phyloP scores from a whole-genome alignment of 2,329 filamentous ascomycete species.

The Leptographium lundbergii region DNA sequence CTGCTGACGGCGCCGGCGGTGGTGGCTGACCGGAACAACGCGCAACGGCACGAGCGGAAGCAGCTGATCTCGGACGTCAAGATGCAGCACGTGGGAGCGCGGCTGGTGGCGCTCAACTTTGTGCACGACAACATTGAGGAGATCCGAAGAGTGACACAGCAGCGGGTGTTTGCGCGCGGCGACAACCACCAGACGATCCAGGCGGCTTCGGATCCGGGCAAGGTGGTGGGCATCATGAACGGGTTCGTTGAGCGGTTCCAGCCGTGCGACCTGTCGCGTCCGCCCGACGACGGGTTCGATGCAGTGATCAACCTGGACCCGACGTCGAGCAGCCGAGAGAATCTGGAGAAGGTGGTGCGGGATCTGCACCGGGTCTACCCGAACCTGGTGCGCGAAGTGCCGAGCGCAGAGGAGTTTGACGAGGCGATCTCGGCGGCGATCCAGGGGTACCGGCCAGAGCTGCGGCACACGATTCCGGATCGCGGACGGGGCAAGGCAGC shows the following conservation, averaged over 20 bases:
- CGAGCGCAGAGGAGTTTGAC: slow-evolving; percentile 62
- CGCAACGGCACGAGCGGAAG: slow-evolving; percentile 72
- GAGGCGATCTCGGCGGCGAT: slow-evolving; percentile 64
- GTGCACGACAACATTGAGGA: slow-evolving; percentile 65
- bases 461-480: slow-evolving; percentile 63
- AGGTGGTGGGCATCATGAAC: slow-evolving; percentile 87
- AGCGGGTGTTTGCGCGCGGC: slow-evolving; percentile 70
- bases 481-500: slow-evolving; percentile 29
- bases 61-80: slow-evolving; percentile 76
- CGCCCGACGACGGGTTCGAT: slow-evolving; percentile 77
- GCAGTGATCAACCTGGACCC: slow-evolving; percentile 76
- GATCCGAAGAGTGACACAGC: slow-evolving; percentile 62
- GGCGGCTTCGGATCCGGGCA: slow-evolving; percentile 57
- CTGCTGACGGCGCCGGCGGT: slow-evolving; percentile 58
- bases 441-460: slow-evolving; percentile 61
- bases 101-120: slow-evolving; percentile 78
- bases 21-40: slow-evolving; percentile 89
- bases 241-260: slow-evolving; percentile 84
- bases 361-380: slow-evolving; percentile 68
- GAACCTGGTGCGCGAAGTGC: slow-evolving; percentile 57
- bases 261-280: slow-evolving; percentile 48
- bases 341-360: slow-evolving; percentile 67
- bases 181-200: slow-evolving; percentile 98
- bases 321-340: slow-evolving; percentile 61
- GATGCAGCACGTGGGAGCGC: slow-evolving; percentile 46